Evolutionary conservation across 2,329 filamentous ascomycete species (phyloP), one percentile per base, ranked within the genome.

Genomic region (Myrmaecium sp.): DNA sequence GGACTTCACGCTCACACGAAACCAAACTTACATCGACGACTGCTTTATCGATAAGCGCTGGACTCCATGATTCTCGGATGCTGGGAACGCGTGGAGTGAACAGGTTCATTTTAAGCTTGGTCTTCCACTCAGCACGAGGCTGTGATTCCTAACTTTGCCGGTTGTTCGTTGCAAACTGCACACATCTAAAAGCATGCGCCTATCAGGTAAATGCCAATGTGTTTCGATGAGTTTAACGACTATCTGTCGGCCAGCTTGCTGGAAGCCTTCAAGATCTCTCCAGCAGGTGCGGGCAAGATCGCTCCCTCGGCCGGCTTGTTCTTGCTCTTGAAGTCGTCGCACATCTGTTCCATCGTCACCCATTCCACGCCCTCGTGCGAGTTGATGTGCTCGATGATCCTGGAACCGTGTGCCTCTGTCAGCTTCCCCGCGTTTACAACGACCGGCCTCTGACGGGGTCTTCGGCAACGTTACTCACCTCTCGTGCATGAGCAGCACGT

Each of bases 401-500:
- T 57, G 25, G 13, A 5, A 9, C 14, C 4, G 27, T 32, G 31
- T 36, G 20, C 13, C n/a, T 28, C 19, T 14, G 14, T 37, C 15
- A 37, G 29, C 11, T 11, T 23, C 13, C 13, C 9, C 19, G 13
- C 6, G 5, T 8, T 5, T 7, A 7, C 8, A 12, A 13, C 6
- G 11, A 12, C n/a, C n/a, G n/a, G n/a, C n/a, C n/a, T n/a, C 5
- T 10, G 10, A 27, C 19, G 19, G 13, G 13, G 9, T 25, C 5
- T 6, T 16, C 11, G 18, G 20, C 2, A 11, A 12, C 5, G 5
- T 7, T 6, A 40, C 49, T 37, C 46, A 68, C 62, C 71, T 62
- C 49, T 81, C 73, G 35, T 80, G 72, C 74, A 81, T 79, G 5
- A 79, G 52, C 15, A 82, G 39, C 0, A 71, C 76, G 47, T 82